Conservation (phyloP, 306 rosid species). For the Vachellia pachyceras region DNA sequence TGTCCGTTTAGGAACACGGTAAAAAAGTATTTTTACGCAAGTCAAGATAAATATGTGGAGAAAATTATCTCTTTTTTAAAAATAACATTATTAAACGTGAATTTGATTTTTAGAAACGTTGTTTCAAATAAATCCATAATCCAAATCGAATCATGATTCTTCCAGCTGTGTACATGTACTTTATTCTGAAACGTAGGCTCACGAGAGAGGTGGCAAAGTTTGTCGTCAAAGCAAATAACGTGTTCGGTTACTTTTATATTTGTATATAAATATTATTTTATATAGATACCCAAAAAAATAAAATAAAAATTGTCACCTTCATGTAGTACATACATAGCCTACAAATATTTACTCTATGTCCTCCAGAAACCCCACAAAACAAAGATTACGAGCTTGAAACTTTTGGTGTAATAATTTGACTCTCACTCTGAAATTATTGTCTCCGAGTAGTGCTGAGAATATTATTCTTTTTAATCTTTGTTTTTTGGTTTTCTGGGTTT, state of each 20-base stretch:
- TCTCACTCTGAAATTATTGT: not conserved
- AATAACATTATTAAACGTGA: too few relatives aligned
- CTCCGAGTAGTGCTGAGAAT: not conserved
- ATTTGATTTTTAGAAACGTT: too few relatives aligned
- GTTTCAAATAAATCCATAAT: too few relatives aligned
- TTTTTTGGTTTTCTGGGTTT: not conserved
- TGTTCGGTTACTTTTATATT: not conserved
- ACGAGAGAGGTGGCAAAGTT: not conserved
- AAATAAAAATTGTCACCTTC: not conserved
- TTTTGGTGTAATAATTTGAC: not conserved
- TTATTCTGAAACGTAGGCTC: not conserved
- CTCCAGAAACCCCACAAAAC: not conserved
- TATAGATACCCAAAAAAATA: too few relatives aligned
- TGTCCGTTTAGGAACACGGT: too few relatives aligned
- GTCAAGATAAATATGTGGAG: too few relatives aligned
- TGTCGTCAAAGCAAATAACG: conserved; percentile 4
- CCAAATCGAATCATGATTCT: not conserved
- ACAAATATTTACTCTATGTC: not conserved
- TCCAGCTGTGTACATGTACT: not conserved
- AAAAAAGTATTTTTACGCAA: too few relatives aligned
- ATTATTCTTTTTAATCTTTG: not conserved
- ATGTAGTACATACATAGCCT: not conserved
- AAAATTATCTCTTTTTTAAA: too few relatives aligned
- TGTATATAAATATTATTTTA: too few relatives aligned
- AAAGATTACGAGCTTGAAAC: conserved; percentile 2